Evolutionary conservation across 73 alveolate genomes (phyloP).

Genomic region (Paramecium sexaurelia): DNA sequence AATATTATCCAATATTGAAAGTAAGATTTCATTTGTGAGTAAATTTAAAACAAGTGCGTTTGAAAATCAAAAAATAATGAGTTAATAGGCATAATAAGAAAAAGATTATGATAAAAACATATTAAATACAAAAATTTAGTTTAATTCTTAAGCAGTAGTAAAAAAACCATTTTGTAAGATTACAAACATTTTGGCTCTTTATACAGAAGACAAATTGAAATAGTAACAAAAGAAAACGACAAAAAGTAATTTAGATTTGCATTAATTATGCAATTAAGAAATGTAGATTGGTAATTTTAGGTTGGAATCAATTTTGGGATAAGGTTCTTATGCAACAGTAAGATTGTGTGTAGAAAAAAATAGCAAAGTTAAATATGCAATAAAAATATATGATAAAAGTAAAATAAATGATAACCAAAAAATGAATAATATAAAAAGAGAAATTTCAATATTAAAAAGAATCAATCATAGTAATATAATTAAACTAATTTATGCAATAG

Average conservation of each 20-base stretch:
- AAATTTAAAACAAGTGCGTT: not conserved
- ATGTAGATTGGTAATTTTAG: slow-evolving; percentile 35
- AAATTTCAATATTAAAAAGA: slow-evolving; percentile 86
- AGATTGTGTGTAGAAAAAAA: slow-evolving; percentile 76
- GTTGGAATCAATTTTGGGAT: slow-evolving; percentile 76
- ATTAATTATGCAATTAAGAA: slow-evolving; percentile 46
- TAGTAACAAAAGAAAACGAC: not conserved
- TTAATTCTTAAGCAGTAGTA: not conserved
- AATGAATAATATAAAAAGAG: slow-evolving; percentile 91
- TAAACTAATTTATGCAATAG: slow-evolving; percentile 81
- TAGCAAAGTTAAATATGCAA: slow-evolving; percentile 81
- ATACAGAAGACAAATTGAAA: not conserved
- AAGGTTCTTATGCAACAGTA: slow-evolving; percentile 95
- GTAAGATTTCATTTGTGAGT: not conserved
- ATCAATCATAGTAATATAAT: slow-evolving; percentile 87
- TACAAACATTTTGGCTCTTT: not conserved
- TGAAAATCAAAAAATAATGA: not conserved
- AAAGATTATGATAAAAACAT: not conserved
- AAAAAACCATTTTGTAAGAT: not conserved
- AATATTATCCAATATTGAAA: not conserved
- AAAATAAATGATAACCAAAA: slow-evolving; percentile 86
- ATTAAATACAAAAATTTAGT: not conserved
- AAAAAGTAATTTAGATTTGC: not conserved
- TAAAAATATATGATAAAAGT: slow-evolving; percentile 88
- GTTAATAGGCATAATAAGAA: not conserved